Conservation (phyloP, 768 basidiomycete genomes). For the Mycena olivaceomarginata region DNA sequence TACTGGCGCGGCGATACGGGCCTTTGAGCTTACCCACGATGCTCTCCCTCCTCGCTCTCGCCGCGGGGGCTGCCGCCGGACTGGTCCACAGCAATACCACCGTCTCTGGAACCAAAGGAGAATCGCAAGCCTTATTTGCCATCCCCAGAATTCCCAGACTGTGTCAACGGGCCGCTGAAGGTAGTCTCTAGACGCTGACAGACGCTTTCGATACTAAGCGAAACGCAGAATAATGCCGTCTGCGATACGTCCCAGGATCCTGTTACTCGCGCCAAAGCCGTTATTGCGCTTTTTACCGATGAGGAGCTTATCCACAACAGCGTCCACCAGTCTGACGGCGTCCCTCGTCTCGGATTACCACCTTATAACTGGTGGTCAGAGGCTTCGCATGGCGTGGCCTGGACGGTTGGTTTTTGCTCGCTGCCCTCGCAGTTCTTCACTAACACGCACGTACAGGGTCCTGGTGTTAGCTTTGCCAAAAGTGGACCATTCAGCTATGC, state of each 20-base stretch:
- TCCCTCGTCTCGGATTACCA: conserved; percentile 75
- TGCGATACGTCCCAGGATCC: conserved; percentile 66
- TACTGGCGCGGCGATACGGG: too few relatives aligned
- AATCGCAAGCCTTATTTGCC: conserved; percentile 25
- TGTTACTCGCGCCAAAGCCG: conserved; percentile 67
- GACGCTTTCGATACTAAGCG: too few relatives aligned
- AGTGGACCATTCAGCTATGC: conserved; percentile 75
- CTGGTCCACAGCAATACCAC: conserved; percentile 22
- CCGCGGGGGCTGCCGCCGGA: conserved; percentile 19
- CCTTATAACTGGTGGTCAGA: conserved; percentile 80
- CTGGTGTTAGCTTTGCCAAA: conserved; percentile 69
- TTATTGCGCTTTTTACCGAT: conserved; percentile 69
- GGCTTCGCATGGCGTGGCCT: conserved; percentile 73
- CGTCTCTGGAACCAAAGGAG: conserved; percentile 24
- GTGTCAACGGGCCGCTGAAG: conserved; percentile 59
- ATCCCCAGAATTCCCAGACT: conserved; percentile 66
- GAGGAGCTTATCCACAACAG: conserved; percentile 72
- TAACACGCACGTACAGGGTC: conserved; percentile 49
- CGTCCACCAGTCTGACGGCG: conserved; percentile 69
- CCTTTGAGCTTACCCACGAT: conserved; percentile 20
- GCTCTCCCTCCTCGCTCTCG: conserved; percentile 30
- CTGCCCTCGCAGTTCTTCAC: not conserved
- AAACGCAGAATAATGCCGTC: conserved; percentile 57
- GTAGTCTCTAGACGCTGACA: too few relatives aligned
- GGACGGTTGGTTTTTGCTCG: conserved; percentile 39